phyloP scores from a whole-genome alignment of 306 rosid species.

The Lupinus albus region DNA sequence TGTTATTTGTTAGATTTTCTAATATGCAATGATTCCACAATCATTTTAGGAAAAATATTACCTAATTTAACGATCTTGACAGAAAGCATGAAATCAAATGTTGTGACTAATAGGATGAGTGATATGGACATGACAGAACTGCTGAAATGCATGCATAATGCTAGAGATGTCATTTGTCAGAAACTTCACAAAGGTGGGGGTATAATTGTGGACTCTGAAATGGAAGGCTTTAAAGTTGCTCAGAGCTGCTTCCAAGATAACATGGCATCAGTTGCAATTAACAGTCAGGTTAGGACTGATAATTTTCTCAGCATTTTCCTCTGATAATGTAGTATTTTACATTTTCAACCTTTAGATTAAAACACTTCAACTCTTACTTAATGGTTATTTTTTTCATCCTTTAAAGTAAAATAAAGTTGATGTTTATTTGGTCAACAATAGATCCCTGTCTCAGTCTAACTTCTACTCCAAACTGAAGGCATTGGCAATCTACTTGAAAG shows the following conservation, averaged over 20 bases:
- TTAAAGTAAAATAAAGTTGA: conserved; percentile 11
- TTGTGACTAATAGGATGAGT: conserved; percentile 36
- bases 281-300: conserved; percentile 60
- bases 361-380: conserved; percentile 16
- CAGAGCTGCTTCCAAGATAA: conserved; percentile 46
- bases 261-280: conserved; percentile 39
- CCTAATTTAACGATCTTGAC: conserved; percentile 56
- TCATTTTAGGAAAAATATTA: conserved; percentile 71
- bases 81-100: conserved; percentile 45
- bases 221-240: conserved; percentile 44
- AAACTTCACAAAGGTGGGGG: conserved; percentile 45
- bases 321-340: conserved; percentile 9
- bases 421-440: not conserved
- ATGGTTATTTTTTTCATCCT: not conserved
- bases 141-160: conserved; percentile 51
- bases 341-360: conserved; percentile 9
- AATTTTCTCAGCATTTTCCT: not conserved
- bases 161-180: conserved; percentile 51
- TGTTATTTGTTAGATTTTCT: conserved; percentile 71
- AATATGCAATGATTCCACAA: conserved; percentile 60
- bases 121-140: conserved; percentile 56
- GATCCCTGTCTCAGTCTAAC: not conserved
- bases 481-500: conserved; percentile 12
- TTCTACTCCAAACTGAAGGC: not conserved
- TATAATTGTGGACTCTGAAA: conserved; percentile 41